Conservation (phyloP, 2,329 filamentous ascomycete genomes). For the Fusarium miscanthi region DNA sequence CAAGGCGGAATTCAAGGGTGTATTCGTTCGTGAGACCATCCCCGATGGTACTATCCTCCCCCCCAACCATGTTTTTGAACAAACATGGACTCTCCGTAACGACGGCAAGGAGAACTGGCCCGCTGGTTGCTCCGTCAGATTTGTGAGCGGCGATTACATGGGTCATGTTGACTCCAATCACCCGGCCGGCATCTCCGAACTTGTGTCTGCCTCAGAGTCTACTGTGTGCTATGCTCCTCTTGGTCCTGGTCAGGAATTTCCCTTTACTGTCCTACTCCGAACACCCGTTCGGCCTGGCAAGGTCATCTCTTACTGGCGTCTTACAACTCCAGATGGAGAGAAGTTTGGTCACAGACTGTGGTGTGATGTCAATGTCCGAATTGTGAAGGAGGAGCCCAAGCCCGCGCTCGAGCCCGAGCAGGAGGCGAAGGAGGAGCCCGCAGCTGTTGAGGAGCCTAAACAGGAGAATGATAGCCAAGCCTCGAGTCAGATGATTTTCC, state of each 20-base stretch:
- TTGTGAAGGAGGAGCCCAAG: slow-evolving; percentile 49
- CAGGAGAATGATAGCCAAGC: slow-evolving; percentile 49
- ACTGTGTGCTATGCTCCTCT: slow-evolving; percentile 78
- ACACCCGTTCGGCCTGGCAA: slow-evolving; percentile 81
- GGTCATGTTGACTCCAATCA: slow-evolving; percentile 85
- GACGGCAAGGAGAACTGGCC: slow-evolving; percentile 85
- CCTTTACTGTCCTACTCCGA: slow-evolving; percentile 87
- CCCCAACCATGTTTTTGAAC: slow-evolving; percentile 80
- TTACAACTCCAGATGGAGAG: slow-evolving; percentile 81
- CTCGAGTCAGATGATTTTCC: slow-evolving; percentile 86
- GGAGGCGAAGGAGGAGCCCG: slow-evolving; percentile 42
- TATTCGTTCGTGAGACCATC: slow-evolving; percentile 83
- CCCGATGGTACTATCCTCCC: slow-evolving; percentile 79
- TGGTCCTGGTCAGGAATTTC: slow-evolving; percentile 76
- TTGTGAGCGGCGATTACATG: slow-evolving; percentile 96
- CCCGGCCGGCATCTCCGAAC: slow-evolving; percentile 80
- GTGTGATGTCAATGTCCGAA: slow-evolving; percentile 85
- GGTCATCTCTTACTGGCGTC: slow-evolving; percentile 94
- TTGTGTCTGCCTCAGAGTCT: slow-evolving; percentile 84
- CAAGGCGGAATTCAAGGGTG: slow-evolving; percentile 57
- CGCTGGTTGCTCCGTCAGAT: slow-evolving; percentile 87
- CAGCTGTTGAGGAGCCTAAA: slow-evolving; percentile 43
- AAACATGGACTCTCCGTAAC: slow-evolving; percentile 93
- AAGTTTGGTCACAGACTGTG: slow-evolving; percentile 94
- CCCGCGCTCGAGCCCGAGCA: slow-evolving; percentile 22